Percentiles rank a stretch among this genome's conserved stretches.
Conservation (phyloP, 1,139 yeast genomes). For the Kodamaea alishanica region DNA sequence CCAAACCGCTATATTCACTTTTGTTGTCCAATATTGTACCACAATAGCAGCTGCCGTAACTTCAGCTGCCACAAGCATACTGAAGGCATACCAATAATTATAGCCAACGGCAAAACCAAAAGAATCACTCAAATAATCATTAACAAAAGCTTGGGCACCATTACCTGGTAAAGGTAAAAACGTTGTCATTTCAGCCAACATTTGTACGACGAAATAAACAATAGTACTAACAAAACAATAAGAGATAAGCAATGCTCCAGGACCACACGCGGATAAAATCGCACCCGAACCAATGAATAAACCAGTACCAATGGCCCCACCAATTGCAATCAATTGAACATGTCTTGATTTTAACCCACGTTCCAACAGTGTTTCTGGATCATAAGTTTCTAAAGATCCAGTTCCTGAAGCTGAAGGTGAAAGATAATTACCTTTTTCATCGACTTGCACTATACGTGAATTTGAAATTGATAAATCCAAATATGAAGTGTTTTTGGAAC, state of each 20-base stretch:
- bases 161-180: conserved; percentile 51
- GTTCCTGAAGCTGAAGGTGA: conserved; percentile 21
- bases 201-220: conserved; percentile 55
- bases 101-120: conserved; percentile 48
- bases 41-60: conserved; percentile 52
- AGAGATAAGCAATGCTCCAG: conserved; percentile 47
- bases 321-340: conserved; percentile 36
- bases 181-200: conserved; percentile 60
- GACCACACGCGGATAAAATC: conserved; percentile 45
- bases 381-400: conserved; percentile 16
- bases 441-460: conserved; percentile 29
- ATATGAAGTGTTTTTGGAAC: conserved; percentile 16
- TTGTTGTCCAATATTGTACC: conserved; percentile 54
- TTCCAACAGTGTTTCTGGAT: conserved; percentile 20
- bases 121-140: conserved; percentile 33
- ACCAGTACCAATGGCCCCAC: conserved; percentile 44
- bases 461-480: conserved; percentile 32
- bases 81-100: conserved; percentile 49
- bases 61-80: conserved; percentile 49
- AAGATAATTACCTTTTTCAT: conserved; percentile 28
- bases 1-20: conserved; percentile 52
- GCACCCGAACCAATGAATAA: conserved; percentile 48
- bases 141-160: conserved; percentile 38
- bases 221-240: conserved; percentile 49
- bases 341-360: conserved; percentile 40